Conservation (phyloP, 2,329 filamentous ascomycete genomes). For the Nemania serpens region DNA sequence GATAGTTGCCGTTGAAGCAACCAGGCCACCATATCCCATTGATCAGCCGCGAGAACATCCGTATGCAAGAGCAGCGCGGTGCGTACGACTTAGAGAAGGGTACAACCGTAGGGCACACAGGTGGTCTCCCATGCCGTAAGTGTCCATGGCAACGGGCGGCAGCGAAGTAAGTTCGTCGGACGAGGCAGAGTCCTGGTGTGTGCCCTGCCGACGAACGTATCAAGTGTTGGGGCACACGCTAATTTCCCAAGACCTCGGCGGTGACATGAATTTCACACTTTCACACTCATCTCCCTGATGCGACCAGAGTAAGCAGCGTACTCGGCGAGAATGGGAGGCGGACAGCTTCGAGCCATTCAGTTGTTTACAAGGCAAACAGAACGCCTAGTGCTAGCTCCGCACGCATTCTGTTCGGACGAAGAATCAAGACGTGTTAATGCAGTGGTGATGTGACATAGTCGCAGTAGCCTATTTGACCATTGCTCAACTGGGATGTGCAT, state of each 20-base stretch:
- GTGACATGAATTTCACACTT: neutral
- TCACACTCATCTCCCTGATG: neutral
- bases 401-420: slow-evolving; percentile 18
- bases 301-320: slow-evolving; percentile 4
- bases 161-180: neutral
- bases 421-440: slow-evolving; percentile 16
- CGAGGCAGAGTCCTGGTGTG: neutral
- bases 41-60: slow-evolving; percentile 14
- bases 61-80: slow-evolving; percentile 7
- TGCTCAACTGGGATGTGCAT: slow-evolving; percentile 10
- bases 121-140: neutral
- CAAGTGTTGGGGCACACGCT: neutral
- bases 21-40: slow-evolving; percentile 10
- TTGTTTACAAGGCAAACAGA: slow-evolving; percentile 6
- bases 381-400: slow-evolving; percentile 4
- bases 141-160: neutral
- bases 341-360: slow-evolving; percentile 8
- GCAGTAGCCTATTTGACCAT: slow-evolving; percentile 26
- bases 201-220: neutral
- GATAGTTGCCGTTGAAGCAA: slow-evolving; percentile 22
- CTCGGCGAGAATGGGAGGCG: neutral
- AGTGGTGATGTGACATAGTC: slow-evolving; percentile 27
- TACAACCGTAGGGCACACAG: neutral
- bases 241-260: neutral
- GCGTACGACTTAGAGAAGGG: neutral